Evolutionary conservation across 2,329 filamentous ascomycete species (phyloP).

Genomic region (Waltergamsia citrina): DNA sequence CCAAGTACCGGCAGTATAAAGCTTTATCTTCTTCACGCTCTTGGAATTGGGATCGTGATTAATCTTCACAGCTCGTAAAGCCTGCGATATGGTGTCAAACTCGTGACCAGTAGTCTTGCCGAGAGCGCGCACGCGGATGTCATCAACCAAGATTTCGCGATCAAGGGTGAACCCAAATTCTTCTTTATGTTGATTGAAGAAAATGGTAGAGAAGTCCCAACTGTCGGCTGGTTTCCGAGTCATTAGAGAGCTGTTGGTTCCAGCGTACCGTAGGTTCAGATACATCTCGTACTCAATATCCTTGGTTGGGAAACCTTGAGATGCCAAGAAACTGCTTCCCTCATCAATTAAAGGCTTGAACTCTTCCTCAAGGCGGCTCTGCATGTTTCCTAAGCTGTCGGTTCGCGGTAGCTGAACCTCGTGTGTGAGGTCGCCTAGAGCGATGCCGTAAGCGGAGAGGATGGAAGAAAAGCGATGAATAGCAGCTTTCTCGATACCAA

Average conservation of each 20-base stretch:
- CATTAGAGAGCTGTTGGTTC: constrained; percentile 32
- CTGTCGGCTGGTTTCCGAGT: constrained; percentile 16
- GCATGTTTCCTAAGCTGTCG: too few relatives aligned
- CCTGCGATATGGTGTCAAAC: too few relatives aligned
- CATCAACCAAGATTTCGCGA: constrained; percentile 29
- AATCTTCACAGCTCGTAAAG: too few relatives aligned
- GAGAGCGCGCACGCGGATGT: constrained; percentile 29
- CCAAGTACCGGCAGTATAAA: too few relatives aligned
- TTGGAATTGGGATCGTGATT: too few relatives aligned
- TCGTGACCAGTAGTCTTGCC: too few relatives aligned
- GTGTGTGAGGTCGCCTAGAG: constrained; percentile 19
- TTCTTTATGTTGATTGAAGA: constrained; percentile 23
- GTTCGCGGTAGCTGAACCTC: constrained; percentile 21
- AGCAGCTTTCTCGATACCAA: constrained; percentile 18
- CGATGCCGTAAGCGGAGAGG: constrained; percentile 23
- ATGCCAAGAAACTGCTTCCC: too few relatives aligned
- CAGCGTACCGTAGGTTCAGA: constrained; percentile 33
- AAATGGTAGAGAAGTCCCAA: constrained; percentile 19
- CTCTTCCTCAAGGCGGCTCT: too few relatives aligned
- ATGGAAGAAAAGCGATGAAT: constrained; percentile 22
- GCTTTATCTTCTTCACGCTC: too few relatives aligned
- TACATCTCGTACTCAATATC: constrained; percentile 32
- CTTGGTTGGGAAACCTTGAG: constrained; percentile 29
- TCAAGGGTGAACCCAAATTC: constrained; percentile 28
- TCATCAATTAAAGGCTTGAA: too few relatives aligned